phyloP scores from a whole-genome alignment of 208 protist species.

The Wallacemonas collosoma region DNA sequence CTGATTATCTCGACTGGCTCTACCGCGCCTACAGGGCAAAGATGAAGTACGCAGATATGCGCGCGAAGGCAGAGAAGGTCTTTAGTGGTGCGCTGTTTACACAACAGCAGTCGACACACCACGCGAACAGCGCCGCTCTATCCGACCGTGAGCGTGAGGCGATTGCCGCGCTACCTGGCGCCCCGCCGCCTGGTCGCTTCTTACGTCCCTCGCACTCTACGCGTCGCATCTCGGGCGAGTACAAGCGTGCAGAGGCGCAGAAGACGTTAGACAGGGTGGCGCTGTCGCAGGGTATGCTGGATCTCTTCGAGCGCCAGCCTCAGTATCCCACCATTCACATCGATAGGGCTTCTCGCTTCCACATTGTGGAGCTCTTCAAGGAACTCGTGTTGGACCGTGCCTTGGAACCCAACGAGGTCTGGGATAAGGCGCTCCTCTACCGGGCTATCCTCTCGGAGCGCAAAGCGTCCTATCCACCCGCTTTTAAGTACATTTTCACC shows the following conservation, averaged over 20 bases:
- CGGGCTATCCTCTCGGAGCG: conserved; percentile 76
- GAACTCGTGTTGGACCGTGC: conserved; percentile 72
- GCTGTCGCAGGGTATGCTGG: conserved; percentile 64
- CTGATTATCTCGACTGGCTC: conserved; percentile 90
- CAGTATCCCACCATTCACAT: conserved; percentile 86
- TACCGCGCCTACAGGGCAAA: conserved; percentile 76
- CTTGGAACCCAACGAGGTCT: conserved; percentile 58
- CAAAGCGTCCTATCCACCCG: conserved; percentile 58
- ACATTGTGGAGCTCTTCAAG: conserved; percentile 86
- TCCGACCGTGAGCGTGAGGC: conserved; percentile 14
- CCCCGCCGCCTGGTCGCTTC: conserved; percentile 48
- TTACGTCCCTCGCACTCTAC: conserved; percentile 60
- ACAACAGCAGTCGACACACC: conserved; percentile 6
- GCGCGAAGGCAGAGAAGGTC: conserved; percentile 54
- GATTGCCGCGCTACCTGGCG: conserved; percentile 29
- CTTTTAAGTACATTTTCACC: conserved; percentile 75
- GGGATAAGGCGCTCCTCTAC: conserved; percentile 87
- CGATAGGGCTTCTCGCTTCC: conserved; percentile 60
- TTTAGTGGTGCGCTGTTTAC: conserved; percentile 64
- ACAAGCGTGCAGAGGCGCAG: conserved; percentile 52
- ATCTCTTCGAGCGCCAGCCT: conserved; percentile 85
- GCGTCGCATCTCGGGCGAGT: conserved; percentile 57
- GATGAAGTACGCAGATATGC: conserved; percentile 49
- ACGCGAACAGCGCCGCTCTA: not conserved
- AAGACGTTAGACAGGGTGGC: conserved; percentile 52